Base-by-base conservation (phyloP, 2,329 filamentous ascomycete species). In the Aspergillus novoparasiticus region DNA sequence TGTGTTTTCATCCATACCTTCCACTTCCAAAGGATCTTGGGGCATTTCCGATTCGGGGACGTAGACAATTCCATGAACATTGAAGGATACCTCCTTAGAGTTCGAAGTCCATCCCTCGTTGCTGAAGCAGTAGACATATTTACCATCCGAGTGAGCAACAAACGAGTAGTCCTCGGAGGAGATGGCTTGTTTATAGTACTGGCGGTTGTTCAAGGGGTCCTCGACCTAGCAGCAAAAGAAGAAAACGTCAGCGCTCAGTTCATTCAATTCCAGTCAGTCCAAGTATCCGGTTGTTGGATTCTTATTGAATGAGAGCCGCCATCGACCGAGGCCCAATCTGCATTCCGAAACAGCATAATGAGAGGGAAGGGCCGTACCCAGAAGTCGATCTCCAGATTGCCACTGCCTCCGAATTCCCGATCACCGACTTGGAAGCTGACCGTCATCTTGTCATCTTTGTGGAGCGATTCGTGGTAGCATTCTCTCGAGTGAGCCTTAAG, bases 371-470 rank as follows among this genome's bases (percentile, higher is more conserved):
- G 58, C 72, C 88, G 70, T 88, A 98, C 95, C 93, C 93, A 98
- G 79, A 99, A 99, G 80, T 99, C 95, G 75, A 99, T 90, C 71
- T 98, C 94, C 64, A 99, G 84, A 76, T 97, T 98, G 39, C 94
- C 94, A 62, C 93, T 94, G 58, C 91, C 92, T 58, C 94, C 94
- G 80, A 97, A 97, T 78, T 99, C 95, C 70, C 94, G 86, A 78
- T 99, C 95, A 76, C 95, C 95, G 63, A 98, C 94, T 83, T 98
- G 95, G 85, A 96, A 99, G 34, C 94, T 96, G 64, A 99, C 94
- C 10, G 93, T 97, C 95, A 99, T 99, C 81, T 90, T 92, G 84
- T 99, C 95, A 80, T 97, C 95, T 78, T 86, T 88, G 84, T 96
- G 94, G 64, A 99, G 88, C 72, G 85, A 81, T 83, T 99, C 95